Base-by-base conservation (phyloP, 192 early-diverging fungal genomes). In the Powellomyces hirtus region DNA sequence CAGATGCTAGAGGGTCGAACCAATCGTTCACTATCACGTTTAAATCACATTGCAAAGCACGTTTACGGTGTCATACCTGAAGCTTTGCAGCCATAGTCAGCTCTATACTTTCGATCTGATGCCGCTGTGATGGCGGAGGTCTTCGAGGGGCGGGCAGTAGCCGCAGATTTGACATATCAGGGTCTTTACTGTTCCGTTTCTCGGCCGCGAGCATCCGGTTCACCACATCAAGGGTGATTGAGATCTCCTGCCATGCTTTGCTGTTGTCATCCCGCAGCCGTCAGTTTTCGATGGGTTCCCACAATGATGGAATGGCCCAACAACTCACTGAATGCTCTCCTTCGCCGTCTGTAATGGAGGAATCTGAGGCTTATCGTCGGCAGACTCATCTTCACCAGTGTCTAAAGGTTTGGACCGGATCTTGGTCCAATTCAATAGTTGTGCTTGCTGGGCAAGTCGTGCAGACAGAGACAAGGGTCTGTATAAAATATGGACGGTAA, bases 331-430 rank as follows among this genome's bases (percentile, higher is more conserved):
- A 16, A 60, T 60, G 3, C n/a, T 60, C 7, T 60, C 59, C 20
- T 60, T 60, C 2, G 59, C 59, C 16, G 38, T 36, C 2, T n/a
- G 59, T 20, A 60, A 10, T 3, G 59, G 37, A 14, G 59, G 59
- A 22, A 60, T 36, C n/a, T 33, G 36, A 34, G 59, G 59, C 4
- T 14, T 13, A 2, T 60, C 59, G 10, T 60, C 59, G 2, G 59
- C 36, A 18, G 35, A n/a, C 6, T 60, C 59, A 38, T 60, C 59
- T 20, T 60, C 59, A 20, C 18, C 38, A 1, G 31, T 27, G 4
- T 20, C 59, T 4, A 60, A 37, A 2, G 59, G 59, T 22, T 60
- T 60, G n/a, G 59, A 60, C 36, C n/a, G 16, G 59, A 60, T 60
- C 29, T 60, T 60, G 2, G 59, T 60, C 59, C 59, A 60, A 20